Evolutionary conservation across 306 rosid species (phyloP).

Genomic region (Clitoria ternatea): DNA sequence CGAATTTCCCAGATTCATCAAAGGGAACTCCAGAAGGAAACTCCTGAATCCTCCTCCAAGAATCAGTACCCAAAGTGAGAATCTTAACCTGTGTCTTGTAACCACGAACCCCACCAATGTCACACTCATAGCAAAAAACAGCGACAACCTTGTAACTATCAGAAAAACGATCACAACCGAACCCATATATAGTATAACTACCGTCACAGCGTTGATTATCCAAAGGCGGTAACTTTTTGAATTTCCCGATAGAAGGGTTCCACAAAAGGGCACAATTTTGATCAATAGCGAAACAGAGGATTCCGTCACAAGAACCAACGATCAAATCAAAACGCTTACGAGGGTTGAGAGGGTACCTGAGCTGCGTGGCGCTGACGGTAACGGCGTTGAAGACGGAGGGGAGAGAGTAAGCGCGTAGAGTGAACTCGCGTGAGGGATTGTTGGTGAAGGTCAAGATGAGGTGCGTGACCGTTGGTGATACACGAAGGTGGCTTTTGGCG

Average conservation of each 20-base stretch:
- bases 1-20: neutral
- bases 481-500: constrained; percentile 11
- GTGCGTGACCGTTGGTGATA: neutral
- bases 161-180: constrained; percentile 27
- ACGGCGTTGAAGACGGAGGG: neutral
- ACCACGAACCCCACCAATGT: neutral
- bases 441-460: neutral
- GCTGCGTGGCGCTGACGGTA: neutral
- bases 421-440: neutral
- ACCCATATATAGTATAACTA: constrained; percentile 1
- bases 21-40: neutral
- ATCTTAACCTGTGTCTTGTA: constrained; percentile 8
- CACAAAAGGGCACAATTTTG: neutral
- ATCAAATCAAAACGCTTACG: neutral
- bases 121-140: neutral
- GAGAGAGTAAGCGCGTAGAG: constrained; percentile 4
- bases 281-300: constrained; percentile 9
- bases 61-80: constrained; percentile 14
- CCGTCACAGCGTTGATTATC: neutral
- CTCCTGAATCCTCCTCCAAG: constrained; percentile 26
- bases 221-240: neutral
- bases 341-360: neutral
- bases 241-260: constrained; percentile 30
- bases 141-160: constrained; percentile 32
- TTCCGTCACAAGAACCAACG: constrained; percentile 35